Percentiles rank a stretch among this genome's conserved stretches.
Conservation (phyloP, 2,329 filamentous ascomycete genomes). For the Fusarium papillatum region DNA sequence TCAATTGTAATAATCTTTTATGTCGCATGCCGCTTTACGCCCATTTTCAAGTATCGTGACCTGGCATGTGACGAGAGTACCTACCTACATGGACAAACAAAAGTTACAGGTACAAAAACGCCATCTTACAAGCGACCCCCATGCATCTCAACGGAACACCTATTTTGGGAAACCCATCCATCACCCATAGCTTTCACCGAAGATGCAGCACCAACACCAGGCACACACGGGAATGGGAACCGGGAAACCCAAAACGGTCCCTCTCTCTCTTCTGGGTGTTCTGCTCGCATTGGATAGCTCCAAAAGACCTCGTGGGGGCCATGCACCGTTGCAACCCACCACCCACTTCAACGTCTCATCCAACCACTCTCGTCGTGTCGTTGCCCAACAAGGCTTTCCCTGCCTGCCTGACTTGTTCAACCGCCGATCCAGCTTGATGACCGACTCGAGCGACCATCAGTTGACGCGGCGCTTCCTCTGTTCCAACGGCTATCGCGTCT, state of each 20-base stretch:
- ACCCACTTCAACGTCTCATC: slow-evolving; percentile 12
- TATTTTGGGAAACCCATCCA: neutral
- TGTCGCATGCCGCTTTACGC: neutral
- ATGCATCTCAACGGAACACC: neutral
- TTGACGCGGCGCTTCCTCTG: slow-evolving; percentile 1
- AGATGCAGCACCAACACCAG: neutral
- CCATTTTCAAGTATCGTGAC: slow-evolving; percentile 27
- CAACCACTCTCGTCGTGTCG: neutral
- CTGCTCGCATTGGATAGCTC: neutral
- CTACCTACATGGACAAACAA: neutral
- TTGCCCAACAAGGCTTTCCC: slow-evolving; percentile 28
- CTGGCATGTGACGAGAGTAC: slow-evolving; percentile 38
- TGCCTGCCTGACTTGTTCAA: slow-evolving; percentile 31
- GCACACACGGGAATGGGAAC: neutral
- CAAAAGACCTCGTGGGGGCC: slow-evolving; percentile 1
- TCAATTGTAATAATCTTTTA: neutral
- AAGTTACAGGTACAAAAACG: neutral
- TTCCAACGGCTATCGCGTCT: slow-evolving; percentile 4
- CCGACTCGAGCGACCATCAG: neutral
- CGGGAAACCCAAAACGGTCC: slow-evolving; percentile 1
- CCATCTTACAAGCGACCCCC: neutral
- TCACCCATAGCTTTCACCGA: neutral
- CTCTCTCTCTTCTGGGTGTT: neutral
- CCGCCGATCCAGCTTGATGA: slow-evolving; percentile 12
- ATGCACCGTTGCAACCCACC: slow-evolving; percentile 21